phyloP scores from a whole-genome alignment of 2,329 filamentous ascomycete genomes.

The Ceratocystis harringtonii region DNA sequence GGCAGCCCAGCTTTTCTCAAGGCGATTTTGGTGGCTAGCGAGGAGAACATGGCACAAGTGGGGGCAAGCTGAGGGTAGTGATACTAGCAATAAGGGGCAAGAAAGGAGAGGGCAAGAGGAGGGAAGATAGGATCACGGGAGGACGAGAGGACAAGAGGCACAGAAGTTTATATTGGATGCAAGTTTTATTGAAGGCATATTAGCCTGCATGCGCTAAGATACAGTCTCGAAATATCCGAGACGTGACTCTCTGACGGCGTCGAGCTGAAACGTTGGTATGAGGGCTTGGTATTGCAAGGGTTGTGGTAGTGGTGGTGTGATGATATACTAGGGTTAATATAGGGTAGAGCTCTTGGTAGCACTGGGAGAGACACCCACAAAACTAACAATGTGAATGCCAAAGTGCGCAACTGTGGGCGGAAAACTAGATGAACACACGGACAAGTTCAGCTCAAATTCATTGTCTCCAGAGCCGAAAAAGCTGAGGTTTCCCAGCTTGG shows the following conservation, averaged over 20 bases:
- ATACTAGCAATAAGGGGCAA: not conserved
- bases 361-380: no score
- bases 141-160: not conserved
- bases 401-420: no score
- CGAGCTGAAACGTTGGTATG: not conserved
- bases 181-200: not conserved
- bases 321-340: not conserved
- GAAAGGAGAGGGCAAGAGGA: not conserved
- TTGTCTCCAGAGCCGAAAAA: not conserved
- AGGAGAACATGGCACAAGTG: slow-evolving; percentile 34
- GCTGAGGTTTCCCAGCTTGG: not conserved
- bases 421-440: no score
- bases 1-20: slow-evolving; percentile 42
- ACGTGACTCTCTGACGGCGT: not conserved
- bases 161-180: not conserved
- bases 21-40: slow-evolving; percentile 42
- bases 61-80: not conserved
- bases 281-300: not conserved
- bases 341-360: no score
- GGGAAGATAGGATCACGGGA: not conserved
- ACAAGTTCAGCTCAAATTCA: not conserved
- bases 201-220: not conserved
- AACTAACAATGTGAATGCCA: no score
- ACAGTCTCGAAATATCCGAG: not conserved
- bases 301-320: not conserved